Evolutionary conservation across 345 rosid species (phyloP), one percentile per base, ranked within the genome.

Genomic region (Eucalyptus microcorys): DNA sequence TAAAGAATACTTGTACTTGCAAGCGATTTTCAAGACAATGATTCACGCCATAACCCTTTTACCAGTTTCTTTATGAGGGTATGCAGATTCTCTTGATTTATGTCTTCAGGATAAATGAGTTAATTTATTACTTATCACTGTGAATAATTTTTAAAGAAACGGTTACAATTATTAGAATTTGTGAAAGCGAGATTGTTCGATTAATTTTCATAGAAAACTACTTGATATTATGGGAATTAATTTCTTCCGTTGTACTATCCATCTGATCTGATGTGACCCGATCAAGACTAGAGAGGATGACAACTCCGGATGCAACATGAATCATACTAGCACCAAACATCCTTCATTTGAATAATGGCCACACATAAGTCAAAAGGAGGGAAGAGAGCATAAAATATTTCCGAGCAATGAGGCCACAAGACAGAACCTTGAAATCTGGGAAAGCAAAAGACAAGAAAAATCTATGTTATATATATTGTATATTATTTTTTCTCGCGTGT

Each of bases 1-100:
- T 27, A 26, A 59, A 59, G 2, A 59, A 55, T 22, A 4, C 66
- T 0, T 3, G 0, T 59, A 59, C 2, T 32, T 32, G 2, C 40
- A 71, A 37, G 14, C 4, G 19, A 1, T 37, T 37, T 37, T 10
- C 2, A 5, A 10, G 45, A 37, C 14, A 12, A 37, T 64, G 21
- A 64, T 64, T 64, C 11, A 34, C 21, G 2, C 40, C 6, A n/a
- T 15, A 64, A n/a, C 10, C 10, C 2, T n/a, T 64, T 19, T n/a
- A 7, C 3, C 3, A 16, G 2, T 61, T 30, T 61, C 8, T 61
- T 30, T 61, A 13, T 2, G 14, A 61, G 2, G 34, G 3, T 13
- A 30, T 3, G 10, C 14, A 7, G 71, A 61, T 61, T n/a, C 17
- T 61, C 16, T 61, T 7, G 9, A 30, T 61, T 61, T 61, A 61